Evolutionary conservation across 2,329 filamentous ascomycete species (phyloP), one percentile per base, ranked within the genome.

Genomic region (Trichophyton simii): DNA sequence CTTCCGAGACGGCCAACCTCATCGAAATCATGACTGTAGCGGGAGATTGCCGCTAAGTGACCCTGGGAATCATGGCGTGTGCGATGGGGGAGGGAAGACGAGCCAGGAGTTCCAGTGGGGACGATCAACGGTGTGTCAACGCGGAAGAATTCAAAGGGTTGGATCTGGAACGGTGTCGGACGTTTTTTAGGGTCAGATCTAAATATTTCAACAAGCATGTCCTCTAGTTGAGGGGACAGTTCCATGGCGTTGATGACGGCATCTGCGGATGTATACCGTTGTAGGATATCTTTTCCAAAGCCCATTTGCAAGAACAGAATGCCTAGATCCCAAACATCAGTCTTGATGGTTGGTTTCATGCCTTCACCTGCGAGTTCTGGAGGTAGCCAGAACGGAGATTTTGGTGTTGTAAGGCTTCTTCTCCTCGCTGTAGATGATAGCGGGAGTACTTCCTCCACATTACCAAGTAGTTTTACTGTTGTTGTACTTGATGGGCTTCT

Each of bases 301-400:
- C 94, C 82, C 90, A 97, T 96, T 72, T 99, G 92, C 44, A 96
- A 74, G 67, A 96, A 88, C 3, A 96, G 83, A 34, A 96, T 84
- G 3, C 94, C 94, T 68, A 99, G 85, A 66, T 96, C 89, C 94
- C 94, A 99, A 7, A 97, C 83, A 71, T 97, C 94, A 0, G 90
- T 89, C 72, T 96, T 96, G 68, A 75, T 87, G 79, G 72, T 87
- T 59, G 72, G 72, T 42, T 72, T 70, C 38, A 70, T 78, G 34
- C 80, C 80, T 31, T 82, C 86, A 63, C 81, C 83, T 0, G 79
- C 80, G 55, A 91, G 80, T 73, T 96, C 91, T 0, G 91, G 88
- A 1, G 91, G 85, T 5, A 88, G 75, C 91, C 91, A 96, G 66
- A 90, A 89, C 1, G 87, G 85, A 15, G 89, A 91, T 66, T 86